Evolutionary conservation across 192 early-diverging fungal species (phyloP).

Genomic region (Umbelopsis vinacea): DNA sequence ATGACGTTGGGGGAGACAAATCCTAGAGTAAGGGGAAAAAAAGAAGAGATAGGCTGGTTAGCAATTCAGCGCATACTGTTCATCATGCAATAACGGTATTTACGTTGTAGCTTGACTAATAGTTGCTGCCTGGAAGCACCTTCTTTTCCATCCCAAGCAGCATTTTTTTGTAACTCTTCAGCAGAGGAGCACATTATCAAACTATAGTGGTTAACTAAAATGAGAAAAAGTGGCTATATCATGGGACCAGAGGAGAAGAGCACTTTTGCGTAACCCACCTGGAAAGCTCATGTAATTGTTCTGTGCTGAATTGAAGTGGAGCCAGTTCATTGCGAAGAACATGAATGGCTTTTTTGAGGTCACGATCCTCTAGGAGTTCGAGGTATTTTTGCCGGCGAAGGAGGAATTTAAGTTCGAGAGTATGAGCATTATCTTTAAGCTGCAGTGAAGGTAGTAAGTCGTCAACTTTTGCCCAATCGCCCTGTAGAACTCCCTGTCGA

Average conservation of each 20-base stretch:
- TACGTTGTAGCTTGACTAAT: slow-evolving; percentile 71
- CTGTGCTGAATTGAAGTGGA: slow-evolving; percentile 68
- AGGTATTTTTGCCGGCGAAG: slow-evolving; percentile 91
- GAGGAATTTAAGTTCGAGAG: slow-evolving; percentile 65
- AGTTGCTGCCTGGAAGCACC: slow-evolving; percentile 71
- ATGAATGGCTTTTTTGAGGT: slow-evolving; percentile 73
- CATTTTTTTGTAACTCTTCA: slow-evolving; percentile 68
- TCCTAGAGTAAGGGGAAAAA: slow-evolving; percentile 47
- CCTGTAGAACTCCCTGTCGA: slow-evolving; percentile 71
- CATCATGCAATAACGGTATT: not conserved
- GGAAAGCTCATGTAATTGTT: slow-evolving; percentile 76
- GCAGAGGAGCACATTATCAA: slow-evolving; percentile 70
- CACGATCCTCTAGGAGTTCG: slow-evolving; percentile 76
- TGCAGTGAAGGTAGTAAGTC: slow-evolving; percentile 52
- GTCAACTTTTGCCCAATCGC: slow-evolving; percentile 79
- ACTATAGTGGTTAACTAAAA: slow-evolving; percentile 40
- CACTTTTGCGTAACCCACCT: slow-evolving; percentile 47
- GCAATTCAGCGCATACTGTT: not conserved
- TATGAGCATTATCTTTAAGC: not conserved
- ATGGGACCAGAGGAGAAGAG: too few relatives aligned
- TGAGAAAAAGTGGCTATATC: too few relatives aligned
- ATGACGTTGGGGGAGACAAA: slow-evolving; percentile 80
- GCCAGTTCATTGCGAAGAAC: slow-evolving; percentile 84
- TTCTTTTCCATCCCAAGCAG: slow-evolving; percentile 81
- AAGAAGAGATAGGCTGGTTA: slow-evolving; percentile 18